These are phyloP conservation scores for Diplodia seriata DNA, from an alignment of 2,329 filamentous ascomycete genomes.

Conservation along the genomic window DNA sequence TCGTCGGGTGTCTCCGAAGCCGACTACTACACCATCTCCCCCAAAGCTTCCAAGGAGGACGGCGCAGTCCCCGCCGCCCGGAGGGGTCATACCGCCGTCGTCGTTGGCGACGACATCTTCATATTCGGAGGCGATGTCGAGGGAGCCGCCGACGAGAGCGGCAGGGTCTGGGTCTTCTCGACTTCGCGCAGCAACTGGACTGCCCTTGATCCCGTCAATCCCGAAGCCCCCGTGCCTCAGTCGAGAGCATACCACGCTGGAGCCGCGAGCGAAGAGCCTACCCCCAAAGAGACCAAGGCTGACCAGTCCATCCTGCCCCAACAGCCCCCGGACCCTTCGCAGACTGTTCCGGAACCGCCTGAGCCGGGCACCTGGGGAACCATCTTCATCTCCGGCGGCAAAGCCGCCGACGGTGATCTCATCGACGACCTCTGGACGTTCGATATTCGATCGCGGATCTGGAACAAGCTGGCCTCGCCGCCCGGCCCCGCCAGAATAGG, in stretches of 20 bases:
- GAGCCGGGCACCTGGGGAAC: conserved; percentile 55
- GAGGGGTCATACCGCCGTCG: conserved; percentile 52
- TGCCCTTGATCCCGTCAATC: conserved; percentile 44
- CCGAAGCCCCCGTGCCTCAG: conserved; percentile 35
- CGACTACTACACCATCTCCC: conserved; percentile 49
- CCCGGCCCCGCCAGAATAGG: conserved; percentile 47
- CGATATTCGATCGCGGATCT: conserved; percentile 56
- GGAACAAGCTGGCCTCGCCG: conserved; percentile 58
- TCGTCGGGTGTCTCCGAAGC: conserved; percentile 52
- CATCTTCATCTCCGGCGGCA: conserved; percentile 60
- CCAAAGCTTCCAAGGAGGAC: conserved; percentile 46
- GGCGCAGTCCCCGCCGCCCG: conserved; percentile 48
- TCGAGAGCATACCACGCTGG: conserved; percentile 48
- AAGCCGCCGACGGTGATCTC: conserved; percentile 34
- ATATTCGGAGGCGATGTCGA: conserved; percentile 52
- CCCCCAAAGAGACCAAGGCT: conserved; percentile 40
- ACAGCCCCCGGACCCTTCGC: conserved; percentile 50
- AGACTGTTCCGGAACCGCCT: conserved; percentile 51
- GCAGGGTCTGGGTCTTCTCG: conserved; percentile 54
- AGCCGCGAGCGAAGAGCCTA: conserved; percentile 50
- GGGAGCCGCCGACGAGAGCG: conserved; percentile 43
- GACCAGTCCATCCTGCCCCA: conserved; percentile 42
- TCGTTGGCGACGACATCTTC: conserved; percentile 55
- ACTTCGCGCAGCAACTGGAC: conserved; percentile 52
- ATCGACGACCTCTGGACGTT: conserved; percentile 60